Evolutionary conservation across 306 rosid species (phyloP).

Genomic region (Inga oerstediana): DNA sequence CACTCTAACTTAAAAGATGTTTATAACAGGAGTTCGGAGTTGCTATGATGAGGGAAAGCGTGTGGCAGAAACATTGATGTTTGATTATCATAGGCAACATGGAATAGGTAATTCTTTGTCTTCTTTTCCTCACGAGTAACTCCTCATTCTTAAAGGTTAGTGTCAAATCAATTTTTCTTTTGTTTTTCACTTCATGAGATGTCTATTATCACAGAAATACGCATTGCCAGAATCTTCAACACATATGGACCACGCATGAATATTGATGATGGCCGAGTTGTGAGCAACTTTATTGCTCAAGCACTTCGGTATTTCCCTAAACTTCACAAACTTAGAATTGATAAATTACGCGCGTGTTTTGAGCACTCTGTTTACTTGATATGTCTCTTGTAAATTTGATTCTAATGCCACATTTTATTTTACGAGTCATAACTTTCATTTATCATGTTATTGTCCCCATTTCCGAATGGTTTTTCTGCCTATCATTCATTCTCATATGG

Average conservation of each 20-base stretch:
- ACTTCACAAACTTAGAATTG: neutral
- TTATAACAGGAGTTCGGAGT: slow-evolving; percentile 64
- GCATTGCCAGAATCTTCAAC: slow-evolving; percentile 77
- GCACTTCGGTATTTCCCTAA: slow-evolving; percentile 60
- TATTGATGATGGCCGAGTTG: slow-evolving; percentile 76
- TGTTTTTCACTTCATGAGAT: neutral
- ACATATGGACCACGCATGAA: slow-evolving; percentile 85
- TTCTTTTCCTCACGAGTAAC: neutral
- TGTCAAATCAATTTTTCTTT: neutral
- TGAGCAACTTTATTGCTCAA: slow-evolving; percentile 79
- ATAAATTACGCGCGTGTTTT: neutral
- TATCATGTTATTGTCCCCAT: neutral
- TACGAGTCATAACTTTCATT: neutral
- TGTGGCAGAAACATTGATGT: slow-evolving; percentile 80
- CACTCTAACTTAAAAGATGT: neutral
- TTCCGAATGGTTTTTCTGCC: neutral
- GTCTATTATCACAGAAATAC: slow-evolving; percentile 46
- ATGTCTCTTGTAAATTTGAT: neutral
- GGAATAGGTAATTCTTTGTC: slow-evolving; percentile 53
- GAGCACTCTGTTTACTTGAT: neutral
- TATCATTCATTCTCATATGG: neutral
- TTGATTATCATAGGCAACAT: slow-evolving; percentile 78
- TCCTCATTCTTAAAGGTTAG: neutral
- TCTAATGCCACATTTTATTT: neutral
- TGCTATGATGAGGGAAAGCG: slow-evolving; percentile 85